phyloP scores from a whole-genome alignment of 1,139 yeast species.

The Taphrina betulina region DNA sequence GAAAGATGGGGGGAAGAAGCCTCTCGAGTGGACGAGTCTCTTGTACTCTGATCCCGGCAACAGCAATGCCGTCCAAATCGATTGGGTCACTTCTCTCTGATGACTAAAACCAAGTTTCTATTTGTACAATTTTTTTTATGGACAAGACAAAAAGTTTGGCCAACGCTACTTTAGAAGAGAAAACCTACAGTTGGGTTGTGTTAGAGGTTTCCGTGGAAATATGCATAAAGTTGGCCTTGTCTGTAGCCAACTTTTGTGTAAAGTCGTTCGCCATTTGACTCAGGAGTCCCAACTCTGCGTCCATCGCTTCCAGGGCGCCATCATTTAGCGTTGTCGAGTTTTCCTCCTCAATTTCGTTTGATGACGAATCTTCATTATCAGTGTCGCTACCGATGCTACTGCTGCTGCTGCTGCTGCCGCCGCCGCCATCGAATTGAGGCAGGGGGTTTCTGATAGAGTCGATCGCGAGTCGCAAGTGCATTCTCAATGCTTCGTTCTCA shows the following conservation, averaged over 20 bases:
- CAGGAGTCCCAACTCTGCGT: too few relatives aligned
- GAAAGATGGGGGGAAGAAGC: neutral
- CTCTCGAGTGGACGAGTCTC: conserved; percentile 7
- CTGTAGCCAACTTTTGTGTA: neutral
- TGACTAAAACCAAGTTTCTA: neutral
- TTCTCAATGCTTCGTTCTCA: conserved; percentile 33
- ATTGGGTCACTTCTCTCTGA: conserved; percentile 11
- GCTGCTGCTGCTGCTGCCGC: too few relatives aligned
- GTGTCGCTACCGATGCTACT: too few relatives aligned
- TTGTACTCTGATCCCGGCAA: conserved; percentile 14
- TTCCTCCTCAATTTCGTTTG: too few relatives aligned
- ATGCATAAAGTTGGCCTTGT: too few relatives aligned
- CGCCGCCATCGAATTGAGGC: conserved; percentile 16
- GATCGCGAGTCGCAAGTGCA: conserved; percentile 32
- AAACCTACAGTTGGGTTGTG: neutral
- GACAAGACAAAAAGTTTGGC: too few relatives aligned
- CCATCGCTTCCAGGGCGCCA: too few relatives aligned
- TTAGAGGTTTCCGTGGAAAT: neutral
- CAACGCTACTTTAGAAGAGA: neutral
- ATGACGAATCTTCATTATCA: too few relatives aligned
- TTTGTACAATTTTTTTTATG: neutral
- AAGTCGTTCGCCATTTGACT: neutral
- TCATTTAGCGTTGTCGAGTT: too few relatives aligned
- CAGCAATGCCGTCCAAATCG: conserved; percentile 22
- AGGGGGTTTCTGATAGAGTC: conserved; percentile 33